Evolutionary conservation across 192 early-diverging fungal species (phyloP).

Genomic region (Lobosporangium transversale): DNA sequence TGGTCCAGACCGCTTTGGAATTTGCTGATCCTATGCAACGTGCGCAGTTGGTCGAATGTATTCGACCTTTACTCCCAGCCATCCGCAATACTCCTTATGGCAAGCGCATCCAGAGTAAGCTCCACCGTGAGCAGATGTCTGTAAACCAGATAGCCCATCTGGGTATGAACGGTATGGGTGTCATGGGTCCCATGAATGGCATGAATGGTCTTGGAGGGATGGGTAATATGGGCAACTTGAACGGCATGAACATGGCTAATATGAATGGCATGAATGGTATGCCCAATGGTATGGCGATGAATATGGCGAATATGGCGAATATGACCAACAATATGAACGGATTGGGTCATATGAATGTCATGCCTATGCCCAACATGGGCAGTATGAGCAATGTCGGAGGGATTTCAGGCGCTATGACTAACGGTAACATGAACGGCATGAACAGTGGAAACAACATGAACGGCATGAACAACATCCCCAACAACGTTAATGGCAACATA

Average conservation of each 20-base stretch:
- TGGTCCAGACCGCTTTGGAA: slow-evolving; percentile 89
- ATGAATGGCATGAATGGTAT: slow-evolving; percentile 29
- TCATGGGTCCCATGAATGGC: slow-evolving; percentile 17
- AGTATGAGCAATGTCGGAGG: slow-evolving; percentile 22
- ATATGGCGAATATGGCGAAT: slow-evolving; percentile 25
- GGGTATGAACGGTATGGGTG: slow-evolving; percentile 23
- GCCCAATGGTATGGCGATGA: slow-evolving; percentile 40
- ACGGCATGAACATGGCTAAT: slow-evolving; percentile 16
- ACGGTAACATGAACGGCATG: slow-evolving; percentile 19
- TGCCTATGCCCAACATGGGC: slow-evolving; percentile 29
- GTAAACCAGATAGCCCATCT: slow-evolving; percentile 23
- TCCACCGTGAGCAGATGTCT: slow-evolving; percentile 66
- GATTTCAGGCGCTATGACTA: slow-evolving; percentile 20
- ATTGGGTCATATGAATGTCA: slow-evolving; percentile 15
- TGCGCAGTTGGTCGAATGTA: slow-evolving; percentile 77
- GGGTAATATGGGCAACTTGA: slow-evolving; percentile 16
- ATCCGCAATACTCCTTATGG: slow-evolving; percentile 92
- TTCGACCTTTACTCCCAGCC: slow-evolving; percentile 77
- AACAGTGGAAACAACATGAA: slow-evolving; percentile 18
- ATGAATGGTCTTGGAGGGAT: slow-evolving; percentile 19
- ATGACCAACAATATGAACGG: slow-evolving; percentile 19
- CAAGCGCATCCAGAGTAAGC: slow-evolving; percentile 87
- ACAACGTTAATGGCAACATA: slow-evolving; percentile 52
- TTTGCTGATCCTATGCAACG: slow-evolving; percentile 80
- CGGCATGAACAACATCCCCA: slow-evolving; percentile 23